Evolutionary conservation across 192 early-diverging fungal genomes (phyloP).

Genomic region (Coemansia sp.): DNA sequence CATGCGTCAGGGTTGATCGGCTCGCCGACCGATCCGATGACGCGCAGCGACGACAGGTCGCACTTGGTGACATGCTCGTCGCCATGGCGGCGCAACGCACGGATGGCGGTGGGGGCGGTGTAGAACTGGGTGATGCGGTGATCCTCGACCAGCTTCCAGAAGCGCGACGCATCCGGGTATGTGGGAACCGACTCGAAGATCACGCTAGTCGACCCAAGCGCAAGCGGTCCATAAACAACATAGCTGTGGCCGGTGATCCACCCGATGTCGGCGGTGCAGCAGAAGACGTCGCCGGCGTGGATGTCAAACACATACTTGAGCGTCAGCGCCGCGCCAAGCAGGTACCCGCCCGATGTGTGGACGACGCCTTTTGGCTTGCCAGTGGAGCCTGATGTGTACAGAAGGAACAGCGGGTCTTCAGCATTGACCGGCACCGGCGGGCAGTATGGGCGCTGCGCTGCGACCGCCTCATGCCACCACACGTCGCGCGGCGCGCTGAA

Average conservation of each 20-base stretch:
- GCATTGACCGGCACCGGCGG: constrained; percentile 80
- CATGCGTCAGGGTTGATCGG: constrained; percentile 98
- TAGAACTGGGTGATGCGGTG: constrained; percentile 97
- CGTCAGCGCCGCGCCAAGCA: constrained; percentile 85
- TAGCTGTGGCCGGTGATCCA: constrained; percentile 90
- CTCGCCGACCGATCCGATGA: constrained; percentile 95
- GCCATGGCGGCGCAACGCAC: constrained; percentile 88
- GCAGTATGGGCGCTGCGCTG: constrained; percentile 85
- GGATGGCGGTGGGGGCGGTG: constrained; percentile 97
- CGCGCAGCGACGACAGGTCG: constrained; percentile 81
- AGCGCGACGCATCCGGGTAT: constrained; percentile 82
- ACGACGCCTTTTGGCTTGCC: constrained; percentile 93
- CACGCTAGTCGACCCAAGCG: constrained; percentile 87
- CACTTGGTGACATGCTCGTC: constrained; percentile 75
- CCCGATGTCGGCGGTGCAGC: constrained; percentile 96
- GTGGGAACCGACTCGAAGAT: constrained; percentile 95
- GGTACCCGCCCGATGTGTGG: constrained; percentile 93
- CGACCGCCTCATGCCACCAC: constrained; percentile 94
- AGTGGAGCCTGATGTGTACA: constrained; percentile 93
- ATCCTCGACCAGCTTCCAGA: constrained; percentile 83
- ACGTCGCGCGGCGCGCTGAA: constrained; percentile 78
- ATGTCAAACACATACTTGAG: constrained; percentile 95
- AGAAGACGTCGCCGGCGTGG: constrained; percentile 85
- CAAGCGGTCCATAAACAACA: constrained; percentile 90
- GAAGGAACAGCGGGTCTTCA: constrained; percentile 94